A percentile compares a stretch with the other conserved stretches of the same genome.
Evolutionary conservation across 2,329 filamentous ascomycete species (phyloP).

Genomic region (Trichoderma sp.): DNA sequence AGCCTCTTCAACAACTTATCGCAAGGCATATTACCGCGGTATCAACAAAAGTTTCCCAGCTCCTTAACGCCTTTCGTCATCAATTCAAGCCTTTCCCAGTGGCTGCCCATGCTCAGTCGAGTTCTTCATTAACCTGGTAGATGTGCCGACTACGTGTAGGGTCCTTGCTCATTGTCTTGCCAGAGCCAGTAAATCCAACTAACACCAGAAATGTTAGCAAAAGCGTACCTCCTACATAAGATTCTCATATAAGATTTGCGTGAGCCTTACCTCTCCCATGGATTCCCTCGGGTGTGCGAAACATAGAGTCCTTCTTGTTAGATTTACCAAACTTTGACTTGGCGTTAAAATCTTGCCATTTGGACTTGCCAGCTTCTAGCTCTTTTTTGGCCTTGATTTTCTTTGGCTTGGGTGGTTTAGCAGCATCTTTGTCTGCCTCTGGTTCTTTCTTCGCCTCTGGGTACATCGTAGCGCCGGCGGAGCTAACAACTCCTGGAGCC

Average conservation of each 20-base stretch:
- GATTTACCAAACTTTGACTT: conserved; percentile 71
- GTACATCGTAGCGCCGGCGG: conserved; percentile 59
- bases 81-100: conserved; percentile 10
- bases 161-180: conserved; percentile 94
- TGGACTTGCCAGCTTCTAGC: conserved; percentile 84
- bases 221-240: not conserved
- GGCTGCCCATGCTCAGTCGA: conserved; percentile 57
- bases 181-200: conserved; percentile 97
- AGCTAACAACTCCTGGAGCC: conserved; percentile 51
- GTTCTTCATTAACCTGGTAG: conserved; percentile 75
- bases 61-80: conserved; percentile 29
- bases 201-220: conserved; percentile 29
- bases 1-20: conserved; percentile 44
- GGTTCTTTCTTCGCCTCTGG: conserved; percentile 63
- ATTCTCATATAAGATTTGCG: not conserved
- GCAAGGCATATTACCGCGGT: conserved; percentile 41
- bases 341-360: conserved; percentile 90
- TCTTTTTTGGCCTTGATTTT: conserved; percentile 91
- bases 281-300: conserved; percentile 84
- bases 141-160: conserved; percentile 78
- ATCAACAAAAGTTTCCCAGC: conserved; percentile 32
- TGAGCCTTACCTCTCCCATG: conserved; percentile 73
- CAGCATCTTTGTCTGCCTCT: conserved; percentile 64
- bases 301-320: conserved; percentile 92
- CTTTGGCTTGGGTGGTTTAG: conserved; percentile 77